A percentile compares a stretch with the other conserved stretches of the same genome.
phyloP scores from a whole-genome alignment of 1,139 yeast genomes.

The Saccharomyces hybrid region DNA sequence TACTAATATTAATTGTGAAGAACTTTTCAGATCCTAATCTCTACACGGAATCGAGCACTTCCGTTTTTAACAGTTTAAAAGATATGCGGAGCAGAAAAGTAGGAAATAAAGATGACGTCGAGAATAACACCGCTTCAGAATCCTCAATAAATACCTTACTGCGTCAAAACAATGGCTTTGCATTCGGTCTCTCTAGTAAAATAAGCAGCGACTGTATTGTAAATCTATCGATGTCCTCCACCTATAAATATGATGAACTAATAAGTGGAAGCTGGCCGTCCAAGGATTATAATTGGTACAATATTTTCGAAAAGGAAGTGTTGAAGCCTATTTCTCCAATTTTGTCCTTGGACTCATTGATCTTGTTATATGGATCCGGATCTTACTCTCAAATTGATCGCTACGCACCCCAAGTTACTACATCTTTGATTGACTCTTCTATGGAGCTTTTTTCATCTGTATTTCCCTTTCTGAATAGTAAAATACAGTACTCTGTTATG shows the following conservation, averaged over 20 bases:
- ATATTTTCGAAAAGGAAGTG: conserved; percentile 31
- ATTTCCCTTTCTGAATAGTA: conserved; percentile 67
- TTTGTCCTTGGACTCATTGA: conserved; percentile 35
- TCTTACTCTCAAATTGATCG: conserved; percentile 25
- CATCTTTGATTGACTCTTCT: conserved; percentile 65
- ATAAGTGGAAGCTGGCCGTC: conserved; percentile 20
- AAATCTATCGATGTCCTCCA: conserved; percentile 25
- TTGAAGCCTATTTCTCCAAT: conserved; percentile 36
- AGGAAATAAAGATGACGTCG: conserved; percentile 15
- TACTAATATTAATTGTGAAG: conserved; percentile 39
- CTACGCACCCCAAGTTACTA: conserved; percentile 36
- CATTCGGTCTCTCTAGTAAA: conserved; percentile 42
- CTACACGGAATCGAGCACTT: conserved; percentile 23
- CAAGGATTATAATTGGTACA: conserved; percentile 32
- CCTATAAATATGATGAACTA: not conserved
- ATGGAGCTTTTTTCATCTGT: conserved; percentile 67
- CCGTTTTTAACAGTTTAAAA: conserved; percentile 20
- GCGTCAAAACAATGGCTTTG: conserved; percentile 35
- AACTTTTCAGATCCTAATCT: conserved; percentile 38
- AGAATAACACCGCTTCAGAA: conserved; percentile 17
- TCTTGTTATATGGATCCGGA: conserved; percentile 28
- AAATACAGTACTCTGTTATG: conserved; percentile 77
- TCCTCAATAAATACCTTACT: conserved; percentile 19
- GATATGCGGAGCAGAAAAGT: conserved; percentile 13
- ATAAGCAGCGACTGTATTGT: conserved; percentile 31